These are phyloP conservation scores for Chaetomidium leptoderma DNA, from an alignment of 495 filamentous ascomycete species.

Conservation along the genomic window DNA sequence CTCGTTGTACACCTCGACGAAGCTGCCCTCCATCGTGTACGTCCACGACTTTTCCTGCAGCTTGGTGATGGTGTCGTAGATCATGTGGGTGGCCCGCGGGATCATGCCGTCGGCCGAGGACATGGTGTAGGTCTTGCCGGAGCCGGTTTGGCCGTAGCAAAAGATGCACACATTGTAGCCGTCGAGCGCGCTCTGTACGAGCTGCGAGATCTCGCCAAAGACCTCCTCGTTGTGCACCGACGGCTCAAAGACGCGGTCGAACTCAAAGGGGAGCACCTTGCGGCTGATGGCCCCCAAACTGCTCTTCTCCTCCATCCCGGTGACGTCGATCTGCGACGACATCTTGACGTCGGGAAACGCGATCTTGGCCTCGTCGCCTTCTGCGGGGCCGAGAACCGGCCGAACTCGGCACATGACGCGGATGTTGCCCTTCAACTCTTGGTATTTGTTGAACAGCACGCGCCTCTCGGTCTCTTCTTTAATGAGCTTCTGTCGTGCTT, in stretches of 20 bases:
- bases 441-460: constrained; percentile 94
- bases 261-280: constrained; percentile 79
- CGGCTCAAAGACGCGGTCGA: constrained; percentile 90
- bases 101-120: constrained; percentile 93
- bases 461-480: constrained; percentile 87
- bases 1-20: constrained; percentile 99
- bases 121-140: constrained; percentile 97
- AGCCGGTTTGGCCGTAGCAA: constrained; percentile 96
- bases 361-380: constrained; percentile 61
- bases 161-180: constrained; percentile 99
- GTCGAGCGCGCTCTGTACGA: constrained; percentile 93
- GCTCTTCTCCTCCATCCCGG: constrained; percentile 77
- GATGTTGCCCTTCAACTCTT: constrained; percentile 98
- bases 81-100: constrained; percentile 83
- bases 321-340: constrained; percentile 76
- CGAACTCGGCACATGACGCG: constrained; percentile 96
- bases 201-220: constrained; percentile 94
- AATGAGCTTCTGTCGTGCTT: constrained; percentile 75
- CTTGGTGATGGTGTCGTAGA: constrained; percentile 77
- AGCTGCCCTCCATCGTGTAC: constrained; percentile 90
- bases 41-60: constrained; percentile 89
- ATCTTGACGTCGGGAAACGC: constrained; percentile 77
- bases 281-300: constrained; percentile 70
- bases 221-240: constrained; percentile 73
- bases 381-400: constrained; percentile 60